Conservation (phyloP, 2,329 filamentous ascomycete species). For the Aspergillus sp. region DNA sequence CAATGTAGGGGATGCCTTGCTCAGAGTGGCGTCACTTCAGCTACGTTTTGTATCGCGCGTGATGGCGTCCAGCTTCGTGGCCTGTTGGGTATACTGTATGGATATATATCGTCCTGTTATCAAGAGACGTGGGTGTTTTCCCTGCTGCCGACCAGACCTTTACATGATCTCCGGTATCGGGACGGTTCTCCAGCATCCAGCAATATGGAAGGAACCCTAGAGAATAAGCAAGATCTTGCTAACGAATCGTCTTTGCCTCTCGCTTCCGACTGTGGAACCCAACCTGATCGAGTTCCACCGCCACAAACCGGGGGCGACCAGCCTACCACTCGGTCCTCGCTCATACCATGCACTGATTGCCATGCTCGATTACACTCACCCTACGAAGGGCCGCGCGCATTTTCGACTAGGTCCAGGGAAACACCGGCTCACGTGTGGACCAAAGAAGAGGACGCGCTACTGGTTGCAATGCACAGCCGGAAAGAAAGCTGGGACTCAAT, state of each 20-base stretch:
- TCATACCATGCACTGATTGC: neutral
- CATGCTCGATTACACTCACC: neutral
- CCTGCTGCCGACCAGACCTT: too few relatives aligned
- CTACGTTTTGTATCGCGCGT: too few relatives aligned
- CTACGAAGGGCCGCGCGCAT: neutral
- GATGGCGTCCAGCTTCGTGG: too few relatives aligned
- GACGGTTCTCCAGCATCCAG: neutral
- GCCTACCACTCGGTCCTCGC: neutral
- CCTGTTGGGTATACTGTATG: too few relatives aligned
- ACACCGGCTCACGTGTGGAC: neutral
- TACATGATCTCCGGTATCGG: neutral
- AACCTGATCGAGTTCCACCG: neutral
- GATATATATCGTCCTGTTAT: too few relatives aligned
- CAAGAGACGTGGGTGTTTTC: neutral
- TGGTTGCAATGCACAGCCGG: neutral
- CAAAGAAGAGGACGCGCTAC: slow-evolving; percentile 2
- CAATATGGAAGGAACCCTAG: neutral
- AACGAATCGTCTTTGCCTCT: neutral
- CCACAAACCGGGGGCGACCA: neutral
- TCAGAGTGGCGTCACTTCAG: too few relatives aligned
- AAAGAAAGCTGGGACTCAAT: slow-evolving; percentile 1
- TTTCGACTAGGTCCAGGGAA: neutral
- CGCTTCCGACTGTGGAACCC: neutral
- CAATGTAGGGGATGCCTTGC: too few relatives aligned
- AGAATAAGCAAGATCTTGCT: neutral